Percentiles rank a stretch among this genome's conserved stretches.
Conservation (phyloP, 805 yeast species). For the Candida ortonii region DNA sequence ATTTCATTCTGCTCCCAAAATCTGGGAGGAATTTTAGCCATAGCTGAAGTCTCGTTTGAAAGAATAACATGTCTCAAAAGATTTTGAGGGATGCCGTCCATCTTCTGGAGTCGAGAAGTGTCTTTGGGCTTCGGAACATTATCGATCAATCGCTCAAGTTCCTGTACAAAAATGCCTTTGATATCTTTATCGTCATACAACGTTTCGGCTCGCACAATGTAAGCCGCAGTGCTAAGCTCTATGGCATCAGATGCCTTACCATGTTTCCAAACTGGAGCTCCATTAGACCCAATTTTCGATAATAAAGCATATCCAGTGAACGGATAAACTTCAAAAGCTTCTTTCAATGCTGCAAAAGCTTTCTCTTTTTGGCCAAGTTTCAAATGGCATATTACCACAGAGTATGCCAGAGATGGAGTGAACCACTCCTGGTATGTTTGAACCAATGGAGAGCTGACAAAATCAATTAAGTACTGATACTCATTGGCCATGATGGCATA, state of each 20-base stretch:
- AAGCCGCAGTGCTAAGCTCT: constrained; percentile 52
- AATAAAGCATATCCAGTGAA: constrained; percentile 51
- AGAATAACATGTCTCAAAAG: constrained; percentile 65
- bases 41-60: constrained; percentile 66
- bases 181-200: constrained; percentile 52
- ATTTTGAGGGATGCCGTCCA: constrained; percentile 51
- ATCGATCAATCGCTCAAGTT: constrained; percentile 18
- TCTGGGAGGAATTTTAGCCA: constrained; percentile 63
- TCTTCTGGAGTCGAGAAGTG: constrained; percentile 20
- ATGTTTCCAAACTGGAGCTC: constrained; percentile 26
- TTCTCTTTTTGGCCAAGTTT: constrained; percentile 33
- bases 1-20: constrained; percentile 63
- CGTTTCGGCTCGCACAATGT: constrained; percentile 51
- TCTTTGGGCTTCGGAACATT: constrained; percentile 15
- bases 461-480: constrained; percentile 55
- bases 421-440: constrained; percentile 62
- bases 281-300: constrained; percentile 42
- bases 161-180: constrained; percentile 37
- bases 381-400: constrained; percentile 61
- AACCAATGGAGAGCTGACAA: constrained; percentile 54
- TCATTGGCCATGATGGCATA: constrained; percentile 69
- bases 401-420: constrained; percentile 69
- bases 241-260: constrained; percentile 31
- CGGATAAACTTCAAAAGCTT: constrained; percentile 58
- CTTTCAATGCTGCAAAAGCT: constrained; percentile 47